These are phyloP conservation scores for Kuraishia hungarica DNA, from an alignment of 805 yeast species.

Conservation along the genomic window DNA sequence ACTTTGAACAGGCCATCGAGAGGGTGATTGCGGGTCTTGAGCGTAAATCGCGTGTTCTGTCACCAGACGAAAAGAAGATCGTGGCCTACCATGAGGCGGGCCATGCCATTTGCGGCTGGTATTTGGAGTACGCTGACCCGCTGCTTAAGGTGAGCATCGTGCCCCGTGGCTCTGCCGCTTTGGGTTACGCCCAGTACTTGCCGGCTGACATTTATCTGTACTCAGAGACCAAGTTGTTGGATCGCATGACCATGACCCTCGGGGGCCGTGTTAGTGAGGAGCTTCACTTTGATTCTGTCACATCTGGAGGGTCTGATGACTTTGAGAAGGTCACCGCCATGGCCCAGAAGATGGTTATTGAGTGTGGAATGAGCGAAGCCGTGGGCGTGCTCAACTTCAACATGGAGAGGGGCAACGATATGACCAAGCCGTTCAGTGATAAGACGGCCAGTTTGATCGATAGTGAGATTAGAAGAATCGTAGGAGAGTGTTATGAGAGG, in stretches of 20 bases:
- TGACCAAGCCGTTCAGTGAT: slow-evolving; percentile 63
- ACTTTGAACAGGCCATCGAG: slow-evolving; percentile 90
- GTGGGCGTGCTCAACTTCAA: slow-evolving; percentile 55
- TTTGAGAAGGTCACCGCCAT: slow-evolving; percentile 84
- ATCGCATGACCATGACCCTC: slow-evolving; percentile 88
- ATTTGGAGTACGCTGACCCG: slow-evolving; percentile 80
- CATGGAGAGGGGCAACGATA: slow-evolving; percentile 38
- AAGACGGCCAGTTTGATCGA: slow-evolving; percentile 63
- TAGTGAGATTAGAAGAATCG: slow-evolving; percentile 57
- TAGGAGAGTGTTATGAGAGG: slow-evolving; percentile 53
- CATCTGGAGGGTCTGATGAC: slow-evolving; percentile 90
- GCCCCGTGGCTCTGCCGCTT: slow-evolving; percentile 91
- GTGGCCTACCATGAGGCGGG: slow-evolving; percentile 97
- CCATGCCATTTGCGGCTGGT: slow-evolving; percentile 96
- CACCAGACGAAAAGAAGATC: slow-evolving; percentile 71
- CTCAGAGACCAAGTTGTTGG: slow-evolving; percentile 65
- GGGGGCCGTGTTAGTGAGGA: slow-evolving; percentile 94
- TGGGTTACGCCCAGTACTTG: slow-evolving; percentile 92
- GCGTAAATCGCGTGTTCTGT: slow-evolving; percentile 69
- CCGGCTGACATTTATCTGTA: slow-evolving; percentile 84
- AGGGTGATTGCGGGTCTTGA: slow-evolving; percentile 94
- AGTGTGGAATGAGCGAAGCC: slow-evolving; percentile 79
- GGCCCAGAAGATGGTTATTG: slow-evolving; percentile 85
- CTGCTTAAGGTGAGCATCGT: slow-evolving; percentile 86
- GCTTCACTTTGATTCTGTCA: slow-evolving; percentile 76